Evolutionary conservation across 2,329 filamentous ascomycete species (phyloP), one percentile per base, ranked within the genome.

Genomic region (Trichoderma atrobrunneum): DNA sequence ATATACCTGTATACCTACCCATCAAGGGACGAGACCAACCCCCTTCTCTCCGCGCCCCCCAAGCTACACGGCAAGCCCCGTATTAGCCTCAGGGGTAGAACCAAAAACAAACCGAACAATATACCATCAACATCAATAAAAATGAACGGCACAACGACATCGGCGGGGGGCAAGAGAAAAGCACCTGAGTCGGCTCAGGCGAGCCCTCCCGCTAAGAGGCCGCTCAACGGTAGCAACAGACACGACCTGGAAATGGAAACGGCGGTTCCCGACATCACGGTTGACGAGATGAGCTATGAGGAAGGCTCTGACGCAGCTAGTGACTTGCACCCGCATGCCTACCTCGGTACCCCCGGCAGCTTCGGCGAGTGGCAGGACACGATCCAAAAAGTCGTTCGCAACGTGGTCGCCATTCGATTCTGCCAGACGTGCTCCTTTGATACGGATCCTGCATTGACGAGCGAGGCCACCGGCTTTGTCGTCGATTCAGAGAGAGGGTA

Each of bases 381-480:
- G 0, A 97, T 98, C 73, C 95, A 98, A 82, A 92, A 90, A 74
- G 96, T 99, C 3, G 95, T 99, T 69, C 91, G 92, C 80, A 97
- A 95, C 77, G 96, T 98, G 21, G 96, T 99, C 64, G 97, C 95
- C n/a, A 98, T 99, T 78, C 93, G 97, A 76, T 99, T 99, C 85
- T 98, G 95, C 81, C 94, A 98, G 86, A 98, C 96, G 0, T 97
- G 93, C 81, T 95, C 95, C 28, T 99, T 99, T 81, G 96, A 99
- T 81, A 98, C 96, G n/a, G 96, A 99, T 77, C 86, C 93, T 32
- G 96, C 96, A 7, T 88, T 97, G 81, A 94, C 94, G 21, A 98
- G 94, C 78, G 96, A 99, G 84, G 96, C 96, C 4, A 99, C 96
- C 0, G 96, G 96, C 8, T 99, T 99, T 80, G 95, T 99, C 18